Base-by-base conservation (phyloP, 2,329 filamentous ascomycete genomes). In the Hypomyces perniciosus region DNA sequence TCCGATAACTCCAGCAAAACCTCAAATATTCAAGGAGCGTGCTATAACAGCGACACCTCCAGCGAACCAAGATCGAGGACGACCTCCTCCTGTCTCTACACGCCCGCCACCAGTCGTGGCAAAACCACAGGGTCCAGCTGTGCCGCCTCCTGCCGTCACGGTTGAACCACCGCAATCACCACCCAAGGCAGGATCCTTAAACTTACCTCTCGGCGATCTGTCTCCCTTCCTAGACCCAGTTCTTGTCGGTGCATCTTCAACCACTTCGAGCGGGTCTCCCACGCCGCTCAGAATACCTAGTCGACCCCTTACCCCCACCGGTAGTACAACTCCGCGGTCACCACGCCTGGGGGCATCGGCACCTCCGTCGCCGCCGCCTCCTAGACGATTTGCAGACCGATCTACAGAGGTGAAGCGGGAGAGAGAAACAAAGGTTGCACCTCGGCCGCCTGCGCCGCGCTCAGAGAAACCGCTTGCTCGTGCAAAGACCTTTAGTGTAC, bases 361-460 rank as follows among this genome's bases (percentile, higher is more conserved):
- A 41, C 79, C 81, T 4, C 82, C 82, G 7, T 85, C 82, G 12
- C 83, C 81, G 2, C 82, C 82, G 3, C 83, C 82, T 1, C 82
- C 81, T 2, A 72, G 81, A 58, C 74, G 82, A 54, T 85, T 82
- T n/a, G 76, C 67, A 5, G 83, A 85, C 57, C 74, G 82, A 54
- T 85, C 82, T n/a, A 76, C 67, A 5, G 83, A 85, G 61, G 58
- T 80, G 3, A 74, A 73, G 51, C 71, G 80, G 50, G 75, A 80
- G 1, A 68, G 70, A 13, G 74, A 78, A 31, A 45, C 59, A 54
- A 75, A 64, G 48, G 54, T 67, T 48, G 68, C 70, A 28, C 75
- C 76, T 4, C 88, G 88, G 8, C 89, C 90, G 4, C 86, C 87
- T 1, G 78, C 91, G 35, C 93, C 95, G 65, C 83, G 91, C 49